Evolutionary conservation across 148 eudicot species (phyloP), one percentile per base, ranked within the genome.

Genomic region (Amaranthus palmeri): DNA sequence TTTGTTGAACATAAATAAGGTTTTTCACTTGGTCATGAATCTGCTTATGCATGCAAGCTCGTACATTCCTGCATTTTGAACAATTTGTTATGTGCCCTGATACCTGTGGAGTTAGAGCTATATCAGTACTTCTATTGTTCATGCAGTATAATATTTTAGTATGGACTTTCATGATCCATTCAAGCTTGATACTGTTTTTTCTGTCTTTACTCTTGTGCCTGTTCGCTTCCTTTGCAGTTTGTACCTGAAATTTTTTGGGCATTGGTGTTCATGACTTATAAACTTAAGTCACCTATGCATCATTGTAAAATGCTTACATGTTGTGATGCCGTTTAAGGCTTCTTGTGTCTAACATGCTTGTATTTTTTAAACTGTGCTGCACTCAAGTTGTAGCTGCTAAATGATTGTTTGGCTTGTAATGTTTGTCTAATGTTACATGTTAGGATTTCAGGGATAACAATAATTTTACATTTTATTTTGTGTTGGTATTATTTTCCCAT

Each of bases 291-390:
- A n/a, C 9, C 64, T 0, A 13, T 9, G 15, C 7, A 44, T 52
- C 11, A 4, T 41, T 7, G 3, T 40, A 17, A 7, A 2, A 36
- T 53, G 17, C 40, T 5, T 52, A n/a, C 49, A 52, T 52, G 8
- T 3, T 42, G 4, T 54, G 11, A 18, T 64, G 76, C 51, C 45
- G 9, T 9, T 55, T 46, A 56, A 18, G 52, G 11, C n/a, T 50
- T n/a, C 60, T 66, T 47, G 45, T 10, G 18, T 57, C 40, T 67
- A 67, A 57, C 69, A 43, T 67, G 43, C 51, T n/a, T 57, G 50
- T 54, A 4, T 67, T 53, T 42, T 15, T 54, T 44, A 64, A n/a
- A 14, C 17, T 18, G 57, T 49, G 54, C 14, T 41, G 13, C 9
- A n/a, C n/a, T 3, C 4, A 58, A 41, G 54, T 65, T 47, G 4